A percentile compares a stretch with the other conserved stretches of the same genome.
phyloP scores from a whole-genome alignment of 2,329 filamentous ascomycete species.

The Chaetomium olivaceum region DNA sequence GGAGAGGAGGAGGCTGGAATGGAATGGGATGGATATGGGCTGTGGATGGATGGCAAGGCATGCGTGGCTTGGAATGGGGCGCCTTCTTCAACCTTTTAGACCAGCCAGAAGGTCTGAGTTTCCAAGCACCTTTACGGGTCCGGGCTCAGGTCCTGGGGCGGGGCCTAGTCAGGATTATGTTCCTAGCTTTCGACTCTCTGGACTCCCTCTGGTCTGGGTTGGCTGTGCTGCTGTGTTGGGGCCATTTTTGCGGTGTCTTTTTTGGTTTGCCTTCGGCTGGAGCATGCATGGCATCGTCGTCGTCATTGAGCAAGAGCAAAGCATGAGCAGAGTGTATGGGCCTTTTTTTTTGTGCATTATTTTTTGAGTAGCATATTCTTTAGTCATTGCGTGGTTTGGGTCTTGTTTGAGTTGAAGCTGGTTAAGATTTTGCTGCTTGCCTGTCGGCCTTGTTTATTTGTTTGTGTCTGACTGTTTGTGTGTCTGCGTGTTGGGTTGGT shows the following conservation, averaged over 20 bases:
- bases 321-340: constrained; percentile 1
- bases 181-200: not conserved
- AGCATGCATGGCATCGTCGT: not conserved
- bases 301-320: constrained; percentile 7
- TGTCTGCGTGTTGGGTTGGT: not conserved
- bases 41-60: not conserved
- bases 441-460: not conserved
- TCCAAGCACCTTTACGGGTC: not conserved
- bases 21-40: not conserved
- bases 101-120: not conserved
- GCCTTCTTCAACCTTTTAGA: not conserved
- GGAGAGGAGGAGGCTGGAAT: not conserved
- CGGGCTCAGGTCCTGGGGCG: not conserved
- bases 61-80: not conserved
- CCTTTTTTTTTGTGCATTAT: not conserved
- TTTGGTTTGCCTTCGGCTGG: not conserved
- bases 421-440: not conserved
- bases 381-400: not conserved
- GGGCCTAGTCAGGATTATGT: not conserved
- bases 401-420: not conserved
- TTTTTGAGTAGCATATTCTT: not conserved
- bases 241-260: not conserved
- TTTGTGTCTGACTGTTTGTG: not conserved
- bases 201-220: not conserved
- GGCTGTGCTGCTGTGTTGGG: not conserved